Conservation (phyloP, 768 basidiomycete genomes). For the Tremella fuciformis region DNA sequence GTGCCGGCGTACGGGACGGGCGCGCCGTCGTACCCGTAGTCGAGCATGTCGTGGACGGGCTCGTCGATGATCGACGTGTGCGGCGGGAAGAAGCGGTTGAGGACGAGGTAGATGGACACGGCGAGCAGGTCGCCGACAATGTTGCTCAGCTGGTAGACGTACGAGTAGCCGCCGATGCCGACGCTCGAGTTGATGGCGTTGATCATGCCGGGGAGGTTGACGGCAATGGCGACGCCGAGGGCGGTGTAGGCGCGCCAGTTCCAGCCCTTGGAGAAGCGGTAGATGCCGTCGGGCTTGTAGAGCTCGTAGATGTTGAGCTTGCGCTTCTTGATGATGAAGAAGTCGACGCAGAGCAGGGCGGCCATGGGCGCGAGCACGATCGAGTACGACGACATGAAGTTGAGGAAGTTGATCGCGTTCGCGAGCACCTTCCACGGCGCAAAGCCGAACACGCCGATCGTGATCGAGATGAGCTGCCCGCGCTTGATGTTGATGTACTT, state of each 20-base stretch:
- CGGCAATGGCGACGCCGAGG: constrained; percentile 36
- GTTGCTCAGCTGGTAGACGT: constrained; percentile 32
- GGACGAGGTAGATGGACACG: constrained; percentile 23
- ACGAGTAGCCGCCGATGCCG: constrained; percentile 24
- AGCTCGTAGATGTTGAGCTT: constrained; percentile 38
- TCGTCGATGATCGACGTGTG: constrained; percentile 26
- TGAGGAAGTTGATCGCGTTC: constrained; percentile 30
- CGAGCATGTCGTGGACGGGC: constrained; percentile 30
- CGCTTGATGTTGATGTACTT: constrained; percentile 48
- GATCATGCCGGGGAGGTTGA: constrained; percentile 45
- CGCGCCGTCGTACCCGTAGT: constrained; percentile 2
- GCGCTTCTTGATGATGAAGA: constrained; percentile 31
- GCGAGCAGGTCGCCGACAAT: constrained; percentile 33
- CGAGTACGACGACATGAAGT: constrained; percentile 42
- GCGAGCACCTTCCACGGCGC: constrained; percentile 43
- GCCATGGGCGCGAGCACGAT: constrained; percentile 46
- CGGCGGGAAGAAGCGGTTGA: constrained; percentile 33
- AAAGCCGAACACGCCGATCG: constrained; percentile 39
- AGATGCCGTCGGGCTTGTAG: constrained; percentile 37
- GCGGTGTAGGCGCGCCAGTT: constrained; percentile 43
- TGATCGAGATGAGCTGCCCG: constrained; percentile 37
- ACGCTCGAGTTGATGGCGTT: constrained; percentile 36
- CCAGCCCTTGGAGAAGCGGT: constrained; percentile 41
- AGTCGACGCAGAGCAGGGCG: constrained; percentile 35
- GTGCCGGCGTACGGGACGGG: no score